A percentile compares a stretch with the other conserved stretches of the same genome.
These are phyloP conservation scores for Suillus hirtellus DNA, from an alignment of 768 basidiomycete genomes.

Conservation along the genomic window DNA sequence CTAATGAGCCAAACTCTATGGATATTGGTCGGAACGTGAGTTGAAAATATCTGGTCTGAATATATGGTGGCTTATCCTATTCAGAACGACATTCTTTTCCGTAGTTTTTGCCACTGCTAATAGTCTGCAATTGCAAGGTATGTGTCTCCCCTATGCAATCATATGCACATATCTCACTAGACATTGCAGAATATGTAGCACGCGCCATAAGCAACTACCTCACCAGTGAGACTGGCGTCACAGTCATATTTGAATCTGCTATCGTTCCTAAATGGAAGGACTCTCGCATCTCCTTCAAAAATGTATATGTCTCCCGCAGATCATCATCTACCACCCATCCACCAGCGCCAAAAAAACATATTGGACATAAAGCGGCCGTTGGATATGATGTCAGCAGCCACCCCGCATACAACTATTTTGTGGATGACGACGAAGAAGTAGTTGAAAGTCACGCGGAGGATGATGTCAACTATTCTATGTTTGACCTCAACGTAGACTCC, in stretches of 20 bases:
- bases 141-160: slow-evolving; percentile 18
- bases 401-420: slow-evolving; percentile 62
- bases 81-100: slow-evolving; percentile 92
- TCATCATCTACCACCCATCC: slow-evolving; percentile 37
- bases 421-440: slow-evolving; percentile 58
- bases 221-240: slow-evolving; percentile 90
- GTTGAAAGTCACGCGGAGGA: slow-evolving; percentile 41
- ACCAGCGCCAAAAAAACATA: slow-evolving; percentile 21
- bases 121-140: slow-evolving; percentile 82
- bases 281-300: slow-evolving; percentile 93
- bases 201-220: slow-evolving; percentile 88
- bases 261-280: slow-evolving; percentile 98
- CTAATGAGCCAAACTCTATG: slow-evolving; percentile 94
- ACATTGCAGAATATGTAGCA: slow-evolving; percentile 72
- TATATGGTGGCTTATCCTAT: slow-evolving; percentile 9
- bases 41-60: neutral
- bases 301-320: slow-evolving; percentile 90
- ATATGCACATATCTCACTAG: slow-evolving; percentile 1
- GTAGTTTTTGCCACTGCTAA: slow-evolving; percentile 88
- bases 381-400: slow-evolving; percentile 81
- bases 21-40: slow-evolving; percentile 82
- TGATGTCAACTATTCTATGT: slow-evolving; percentile 81
- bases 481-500: slow-evolving; percentile 91
- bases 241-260: slow-evolving; percentile 94
- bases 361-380: slow-evolving; percentile 56